A percentile compares a stretch with the other conserved stretches of the same genome.
Conservation (phyloP, 2,329 filamentous ascomycete species). For the Botrytis deweyae region DNA sequence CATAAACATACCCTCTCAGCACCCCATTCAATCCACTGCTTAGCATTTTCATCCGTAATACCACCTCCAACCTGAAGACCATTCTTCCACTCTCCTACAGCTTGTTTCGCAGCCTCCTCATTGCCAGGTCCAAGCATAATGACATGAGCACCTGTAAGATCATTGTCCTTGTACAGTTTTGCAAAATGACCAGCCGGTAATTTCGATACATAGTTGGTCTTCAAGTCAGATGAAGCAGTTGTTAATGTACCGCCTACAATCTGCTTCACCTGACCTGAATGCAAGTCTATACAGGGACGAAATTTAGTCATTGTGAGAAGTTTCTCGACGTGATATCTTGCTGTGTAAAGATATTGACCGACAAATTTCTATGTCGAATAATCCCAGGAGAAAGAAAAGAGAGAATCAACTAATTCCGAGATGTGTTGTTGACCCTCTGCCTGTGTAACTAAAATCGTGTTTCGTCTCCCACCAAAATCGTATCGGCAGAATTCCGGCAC, state of each 20-base stretch:
- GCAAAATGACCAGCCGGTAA: conserved; percentile 82
- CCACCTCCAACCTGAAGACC: conserved; percentile 92
- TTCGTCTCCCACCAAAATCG: conserved; percentile 3
- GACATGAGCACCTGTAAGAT: conserved; percentile 79
- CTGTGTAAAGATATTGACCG: neutral
- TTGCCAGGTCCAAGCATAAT: conserved; percentile 96
- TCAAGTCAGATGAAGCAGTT: conserved; percentile 62
- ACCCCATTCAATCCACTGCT: conserved; percentile 80
- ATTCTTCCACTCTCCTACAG: conserved; percentile 73
- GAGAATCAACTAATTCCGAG: neutral
- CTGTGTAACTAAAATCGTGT: conserved; percentile 3
- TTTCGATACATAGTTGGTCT: conserved; percentile 90
- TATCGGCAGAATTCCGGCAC: conserved; percentile 19
- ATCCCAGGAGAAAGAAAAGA: neutral
- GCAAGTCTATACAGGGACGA: conserved; percentile 93
- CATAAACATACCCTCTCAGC: conserved; percentile 72
- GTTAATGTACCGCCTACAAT: conserved; percentile 94
- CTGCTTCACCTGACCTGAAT: conserved; percentile 97
- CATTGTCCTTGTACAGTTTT: conserved; percentile 72
- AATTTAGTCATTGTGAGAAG: conserved; percentile 76
- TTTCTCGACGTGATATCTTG: neutral
- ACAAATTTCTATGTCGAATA: neutral
- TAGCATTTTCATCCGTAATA: conserved; percentile 81
- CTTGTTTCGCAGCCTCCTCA: conserved; percentile 73
- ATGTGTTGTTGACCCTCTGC: neutral